Conservation (phyloP, 139 green algal genomes). For the Micromonas commoda region DNA sequence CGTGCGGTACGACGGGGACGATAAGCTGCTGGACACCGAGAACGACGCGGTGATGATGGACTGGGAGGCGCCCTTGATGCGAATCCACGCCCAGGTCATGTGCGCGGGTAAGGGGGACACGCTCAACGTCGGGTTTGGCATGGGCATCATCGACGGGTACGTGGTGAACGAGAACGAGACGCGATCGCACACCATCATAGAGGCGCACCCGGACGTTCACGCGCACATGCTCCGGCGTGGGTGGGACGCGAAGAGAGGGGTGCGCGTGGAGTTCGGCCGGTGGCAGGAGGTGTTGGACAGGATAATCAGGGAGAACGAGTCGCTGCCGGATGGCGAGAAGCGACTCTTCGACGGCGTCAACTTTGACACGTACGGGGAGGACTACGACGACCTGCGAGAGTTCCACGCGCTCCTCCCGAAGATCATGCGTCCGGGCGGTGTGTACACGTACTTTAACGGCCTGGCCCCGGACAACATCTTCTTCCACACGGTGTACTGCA, state of each 20-base stretch:
- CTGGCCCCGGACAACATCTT: slow-evolving; percentile 69
- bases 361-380: slow-evolving; percentile 92
- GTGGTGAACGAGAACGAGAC: slow-evolving; percentile 32
- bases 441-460: slow-evolving; percentile 96
- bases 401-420: slow-evolving; percentile 64
- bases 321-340: background rate
- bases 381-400: slow-evolving; percentile 66
- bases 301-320: slow-evolving; percentile 18
- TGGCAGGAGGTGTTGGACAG: slow-evolving; percentile 71
- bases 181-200: slow-evolving; percentile 82
- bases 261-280: slow-evolving; percentile 72
- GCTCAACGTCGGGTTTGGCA: slow-evolving; percentile 94
- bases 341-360: slow-evolving; percentile 79
- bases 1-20: slow-evolving; percentile 36
- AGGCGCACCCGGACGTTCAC: slow-evolving; percentile 86
- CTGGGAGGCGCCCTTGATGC: slow-evolving; percentile 90
- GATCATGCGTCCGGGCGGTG: slow-evolving; percentile 60
- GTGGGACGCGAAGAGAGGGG: slow-evolving; percentile 66
- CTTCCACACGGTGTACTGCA: slow-evolving; percentile 80
- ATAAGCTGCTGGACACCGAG: slow-evolving; percentile 68
- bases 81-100: slow-evolving; percentile 71
- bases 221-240: slow-evolving; percentile 58
- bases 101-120: slow-evolving; percentile 55
- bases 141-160: slow-evolving; percentile 80
- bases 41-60: slow-evolving; percentile 94